These are phyloP conservation scores for Phytophthora rubi DNA, from an alignment of 352 stramenopile species.

Conservation along the genomic window DNA sequence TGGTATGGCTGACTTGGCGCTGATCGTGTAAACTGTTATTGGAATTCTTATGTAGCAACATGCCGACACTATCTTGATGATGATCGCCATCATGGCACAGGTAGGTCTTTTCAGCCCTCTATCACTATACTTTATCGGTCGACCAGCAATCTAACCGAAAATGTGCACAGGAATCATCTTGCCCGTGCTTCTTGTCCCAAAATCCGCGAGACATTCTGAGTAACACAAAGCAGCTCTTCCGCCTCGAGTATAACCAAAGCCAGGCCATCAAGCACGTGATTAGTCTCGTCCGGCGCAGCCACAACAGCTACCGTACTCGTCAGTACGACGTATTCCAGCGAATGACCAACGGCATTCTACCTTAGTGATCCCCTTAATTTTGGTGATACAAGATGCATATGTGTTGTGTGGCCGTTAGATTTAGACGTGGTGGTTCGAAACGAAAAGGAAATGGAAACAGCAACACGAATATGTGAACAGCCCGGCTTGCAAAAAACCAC, in stretches of 20 bases:
- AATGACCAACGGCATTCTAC: slow-evolving; percentile 92
- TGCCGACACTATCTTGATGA: slow-evolving; percentile 93
- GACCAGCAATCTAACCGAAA: no score
- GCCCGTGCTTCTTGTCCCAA: slow-evolving; percentile 94
- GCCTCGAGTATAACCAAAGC: slow-evolving; percentile 80
- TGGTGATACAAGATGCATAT: not conserved
- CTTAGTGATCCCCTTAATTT: slow-evolving; percentile 34
- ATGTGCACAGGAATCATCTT: slow-evolving; percentile 88
- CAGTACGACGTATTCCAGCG: slow-evolving; percentile 94
- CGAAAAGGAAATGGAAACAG: not conserved
- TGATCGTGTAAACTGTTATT: slow-evolving; percentile 22
- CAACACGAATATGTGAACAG: slow-evolving; percentile 28
- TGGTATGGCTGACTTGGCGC: slow-evolving; percentile 9
- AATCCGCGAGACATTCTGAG: slow-evolving; percentile 79
- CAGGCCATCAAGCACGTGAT: slow-evolving; percentile 92
- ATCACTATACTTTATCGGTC: no score
- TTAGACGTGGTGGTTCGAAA: not conserved
- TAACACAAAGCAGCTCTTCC: slow-evolving; percentile 81
- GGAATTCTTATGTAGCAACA: slow-evolving; percentile 67
- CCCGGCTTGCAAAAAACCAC: not conserved
- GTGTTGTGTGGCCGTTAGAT: slow-evolving; percentile 9
- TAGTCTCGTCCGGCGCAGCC: slow-evolving; percentile 87
- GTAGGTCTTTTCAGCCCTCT: no score
- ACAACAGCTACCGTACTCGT: slow-evolving; percentile 91
- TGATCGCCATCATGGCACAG: slow-evolving; percentile 96